Evolutionary conservation across 2,329 filamentous ascomycete species (phyloP), one percentile per base, ranked within the genome.

Genomic region (Orbilia blumenaviensis): DNA sequence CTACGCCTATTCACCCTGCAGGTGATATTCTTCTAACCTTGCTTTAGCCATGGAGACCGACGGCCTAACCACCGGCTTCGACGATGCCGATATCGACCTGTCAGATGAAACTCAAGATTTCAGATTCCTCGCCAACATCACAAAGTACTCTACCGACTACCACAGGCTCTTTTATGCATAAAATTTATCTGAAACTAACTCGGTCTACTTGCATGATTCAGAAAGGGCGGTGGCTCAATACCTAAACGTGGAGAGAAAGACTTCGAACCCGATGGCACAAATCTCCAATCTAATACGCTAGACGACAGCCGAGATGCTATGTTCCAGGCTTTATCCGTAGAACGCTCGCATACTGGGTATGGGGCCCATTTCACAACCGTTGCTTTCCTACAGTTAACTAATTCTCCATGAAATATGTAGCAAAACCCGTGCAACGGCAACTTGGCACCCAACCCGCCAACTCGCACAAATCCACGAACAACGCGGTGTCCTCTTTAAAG

Each of bases 241-340:
- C 93, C 96, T 36, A 93, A 94, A 79, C 92, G 93, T 78, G 95
- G 95, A 76, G 93, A 96, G 82, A 99, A 99, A 83, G 95, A 99
- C 84, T 99, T 97, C 82, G 95, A 98, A 84, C 90, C 92, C 27
- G 93, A 98, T 83, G 92, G 92, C 54, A 98, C 95, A 1, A 88
- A 88, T 32, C 89, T 92, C 32, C 95, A 99, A 83, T 89, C 90
- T 78, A 87, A 88, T 68, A 88, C 90, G 7, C 89, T 99, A 61
- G 91, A 93, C 81, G 88, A 91, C 52, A 96, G 93, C 77, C 89
- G 94, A 66, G 86, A 88, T 79, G 94, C 94, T 18, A 95, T 99
- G 91, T 92, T 96, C 83, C 90, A 93, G 80, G 94, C 94, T 1
- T 86, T 98, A 23, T 58, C 73, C n/a, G 80, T 77, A n/a, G 78